These are phyloP conservation scores for Pestalotiopsis sp. DNA, from an alignment of 2,329 filamentous ascomycete genomes.

Conservation along the genomic window DNA sequence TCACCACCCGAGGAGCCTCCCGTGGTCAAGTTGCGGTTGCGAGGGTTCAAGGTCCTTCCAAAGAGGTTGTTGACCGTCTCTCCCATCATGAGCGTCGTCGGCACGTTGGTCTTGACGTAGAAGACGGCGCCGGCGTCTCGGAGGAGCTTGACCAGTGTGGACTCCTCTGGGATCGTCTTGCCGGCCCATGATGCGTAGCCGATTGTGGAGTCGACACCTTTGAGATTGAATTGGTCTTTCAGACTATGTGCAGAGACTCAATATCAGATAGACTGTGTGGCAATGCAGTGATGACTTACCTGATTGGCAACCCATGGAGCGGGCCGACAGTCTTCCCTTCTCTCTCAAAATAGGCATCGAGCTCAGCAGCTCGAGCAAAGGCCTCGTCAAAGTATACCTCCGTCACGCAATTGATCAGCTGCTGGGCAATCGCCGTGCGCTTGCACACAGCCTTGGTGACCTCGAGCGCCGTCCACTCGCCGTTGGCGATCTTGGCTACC, in stretches of 20 bases:
- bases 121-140: slow-evolving; percentile 41
- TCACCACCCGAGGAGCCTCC: slow-evolving; percentile 69
- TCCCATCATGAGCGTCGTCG: slow-evolving; percentile 55
- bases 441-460: slow-evolving; percentile 12
- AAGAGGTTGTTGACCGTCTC: slow-evolving; percentile 65
- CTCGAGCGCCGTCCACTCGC: slow-evolving; percentile 9
- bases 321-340: slow-evolving; percentile 50
- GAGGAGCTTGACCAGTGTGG: slow-evolving; percentile 32
- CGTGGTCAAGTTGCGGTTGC: slow-evolving; percentile 59
- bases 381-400: slow-evolving; percentile 43
- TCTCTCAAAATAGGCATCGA: slow-evolving; percentile 41
- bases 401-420: slow-evolving; percentile 15
- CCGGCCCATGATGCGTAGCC: slow-evolving; percentile 40
- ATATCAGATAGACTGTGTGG: too few species aligned
- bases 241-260: slow-evolving; percentile 12
- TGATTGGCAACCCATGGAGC: slow-evolving; percentile 36
- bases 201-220: slow-evolving; percentile 37
- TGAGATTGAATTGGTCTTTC: slow-evolving; percentile 19
- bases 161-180: slow-evolving; percentile 35
- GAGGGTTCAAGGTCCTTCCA: slow-evolving; percentile 63
- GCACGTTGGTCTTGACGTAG: slow-evolving; percentile 52
- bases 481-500: slow-evolving; percentile 19
- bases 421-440: slow-evolving; percentile 2
- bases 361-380: slow-evolving; percentile 36
- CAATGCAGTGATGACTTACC: neutral